Evolutionary conservation across 495 filamentous ascomycete genomes (phyloP), one percentile per base, ranked within the genome.

Genomic region (Sabuloglossum arenarium): DNA sequence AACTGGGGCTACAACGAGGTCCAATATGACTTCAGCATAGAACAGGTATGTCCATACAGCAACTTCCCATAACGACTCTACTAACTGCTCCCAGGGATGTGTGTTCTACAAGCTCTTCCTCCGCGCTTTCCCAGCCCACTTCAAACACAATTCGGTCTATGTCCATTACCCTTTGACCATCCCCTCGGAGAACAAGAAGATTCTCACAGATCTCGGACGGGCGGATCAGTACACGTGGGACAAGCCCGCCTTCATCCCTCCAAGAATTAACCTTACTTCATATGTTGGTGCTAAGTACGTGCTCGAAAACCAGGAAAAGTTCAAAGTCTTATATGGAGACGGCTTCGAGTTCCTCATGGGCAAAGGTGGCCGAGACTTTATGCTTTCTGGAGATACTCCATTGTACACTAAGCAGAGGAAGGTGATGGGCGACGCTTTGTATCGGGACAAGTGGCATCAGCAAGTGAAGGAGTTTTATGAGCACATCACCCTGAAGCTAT

Each of bases 1-100:
- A 89, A 84, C 62, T 94, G 85, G 85, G 87, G 85, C 2, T 75
- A 68, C 63, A 69, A 62, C n/a, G 73, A 78, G 56, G 73, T 75
- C 29, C 68, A 71, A 21, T 43, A 43, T 23, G 39, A 43, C 10
- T 43, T 43, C 1, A 43, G 9, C 12, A 10, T 43, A 23, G 39
- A 43, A 43, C 39, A 43, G 39, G 39, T 43, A 23, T 23, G 39
- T 23, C 39, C 12, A 21, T n/a, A 9, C 3, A 37, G 65, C 66
- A n/a, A 73, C 79, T 49, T 30, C 58, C 3, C 57, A 1, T 24
- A 6, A 23, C 25, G 46, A 31, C 19, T 55, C 16, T 6, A 49
- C 34, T 27, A 31, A 39, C 27, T 14, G 11, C 11, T 23, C 5
- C 11, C 11, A 43, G 39, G 39, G 39, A 4, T 43, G 39, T 43